phyloP scores from a whole-genome alignment of 1,284 basidiomycete genomes.

The Apiotrichum gamsii region DNA sequence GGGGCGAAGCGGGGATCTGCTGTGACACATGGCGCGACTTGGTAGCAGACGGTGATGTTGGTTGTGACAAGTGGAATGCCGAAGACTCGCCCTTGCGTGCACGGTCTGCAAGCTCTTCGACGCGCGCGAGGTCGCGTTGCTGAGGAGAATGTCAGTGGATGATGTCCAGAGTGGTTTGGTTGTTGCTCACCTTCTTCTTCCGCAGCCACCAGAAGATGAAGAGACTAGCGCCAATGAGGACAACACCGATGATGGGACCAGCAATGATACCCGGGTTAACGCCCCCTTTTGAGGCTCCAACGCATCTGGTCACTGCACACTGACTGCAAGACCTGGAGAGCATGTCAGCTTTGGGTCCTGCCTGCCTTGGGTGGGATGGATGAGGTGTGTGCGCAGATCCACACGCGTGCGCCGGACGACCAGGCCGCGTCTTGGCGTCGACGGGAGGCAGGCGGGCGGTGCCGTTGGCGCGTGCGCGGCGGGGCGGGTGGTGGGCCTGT shows the following conservation, averaged over 20 bases:
- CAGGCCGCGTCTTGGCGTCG: neutral
- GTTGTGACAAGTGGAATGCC: constrained; percentile 37
- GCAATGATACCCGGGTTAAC: constrained; percentile 46
- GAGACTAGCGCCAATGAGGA: constrained; percentile 38
- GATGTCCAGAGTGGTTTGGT: no score
- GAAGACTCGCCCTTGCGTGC: constrained; percentile 44
- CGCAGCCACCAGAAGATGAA: constrained; percentile 44
- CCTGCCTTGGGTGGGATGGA: neutral
- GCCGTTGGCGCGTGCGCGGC: neutral
- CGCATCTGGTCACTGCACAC: constrained; percentile 25
- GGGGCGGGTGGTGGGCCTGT: no score
- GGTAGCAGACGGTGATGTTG: constrained; percentile 24
- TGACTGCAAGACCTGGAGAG: constrained; percentile 23
- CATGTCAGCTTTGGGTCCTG: neutral
- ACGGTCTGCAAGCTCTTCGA: constrained; percentile 42
- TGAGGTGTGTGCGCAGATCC: no score
- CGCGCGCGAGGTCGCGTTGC: constrained; percentile 40
- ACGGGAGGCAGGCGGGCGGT: no score
- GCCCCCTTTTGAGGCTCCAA: neutral
- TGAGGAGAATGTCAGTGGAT: constrained; percentile 12
- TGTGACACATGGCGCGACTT: constrained; percentile 2
- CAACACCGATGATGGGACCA: constrained; percentile 43
- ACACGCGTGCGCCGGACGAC: no score
- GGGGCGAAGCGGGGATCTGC: constrained; percentile 8
- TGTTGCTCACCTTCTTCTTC: constrained; percentile 42